A percentile compares a stretch with the other conserved stretches of the same genome.
These are phyloP conservation scores for Xylaria longipes DNA, from an alignment of 495 filamentous ascomycete species.

Conservation along the genomic window DNA sequence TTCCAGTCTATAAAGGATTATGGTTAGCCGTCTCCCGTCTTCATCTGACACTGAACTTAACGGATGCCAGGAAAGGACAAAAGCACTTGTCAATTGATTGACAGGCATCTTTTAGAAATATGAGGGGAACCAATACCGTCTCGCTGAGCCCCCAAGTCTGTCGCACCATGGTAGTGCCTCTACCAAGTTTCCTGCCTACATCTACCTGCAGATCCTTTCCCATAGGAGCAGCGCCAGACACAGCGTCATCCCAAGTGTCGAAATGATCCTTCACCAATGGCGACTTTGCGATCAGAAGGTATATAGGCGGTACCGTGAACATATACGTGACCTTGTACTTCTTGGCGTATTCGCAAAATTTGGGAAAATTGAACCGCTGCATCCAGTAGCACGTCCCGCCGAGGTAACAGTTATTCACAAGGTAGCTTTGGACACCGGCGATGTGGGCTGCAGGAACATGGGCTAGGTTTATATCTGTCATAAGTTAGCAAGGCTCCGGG, in stretches of 20 bases:
- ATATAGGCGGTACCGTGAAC: conserved; percentile 60
- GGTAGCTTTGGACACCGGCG: conserved; percentile 52
- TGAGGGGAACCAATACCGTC: conserved; percentile 35
- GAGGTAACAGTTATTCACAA: conserved; percentile 44
- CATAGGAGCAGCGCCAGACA: conserved; percentile 46
- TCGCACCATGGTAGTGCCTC: conserved; percentile 49
- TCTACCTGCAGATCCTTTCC: conserved; percentile 45
- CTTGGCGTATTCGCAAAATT: conserved; percentile 51
- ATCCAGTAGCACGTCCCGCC: conserved; percentile 60
- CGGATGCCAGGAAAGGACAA: not conserved
- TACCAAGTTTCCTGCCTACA: conserved; percentile 42
- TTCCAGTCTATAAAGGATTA: conserved; percentile 31
- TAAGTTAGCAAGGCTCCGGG: not conserved
- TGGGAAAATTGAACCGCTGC: conserved; percentile 51
- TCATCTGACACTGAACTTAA: not conserved
- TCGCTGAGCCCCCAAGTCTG: conserved; percentile 83
- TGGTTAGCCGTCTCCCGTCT: not conserved
- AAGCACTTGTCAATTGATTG: not conserved
- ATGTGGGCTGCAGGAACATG: conserved; percentile 58
- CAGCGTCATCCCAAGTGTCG: conserved; percentile 31
- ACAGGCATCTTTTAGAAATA: not conserved
- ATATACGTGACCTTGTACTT: conserved; percentile 54
- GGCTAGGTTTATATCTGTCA: conserved; percentile 50
- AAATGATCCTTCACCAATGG: conserved; percentile 59
- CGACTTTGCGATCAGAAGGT: conserved; percentile 54